A percentile compares a stretch with the other conserved stretches of the same genome.
Evolutionary conservation across 2,329 filamentous ascomycete genomes (phyloP).

Genomic region (Aspergillus vadensis): DNA sequence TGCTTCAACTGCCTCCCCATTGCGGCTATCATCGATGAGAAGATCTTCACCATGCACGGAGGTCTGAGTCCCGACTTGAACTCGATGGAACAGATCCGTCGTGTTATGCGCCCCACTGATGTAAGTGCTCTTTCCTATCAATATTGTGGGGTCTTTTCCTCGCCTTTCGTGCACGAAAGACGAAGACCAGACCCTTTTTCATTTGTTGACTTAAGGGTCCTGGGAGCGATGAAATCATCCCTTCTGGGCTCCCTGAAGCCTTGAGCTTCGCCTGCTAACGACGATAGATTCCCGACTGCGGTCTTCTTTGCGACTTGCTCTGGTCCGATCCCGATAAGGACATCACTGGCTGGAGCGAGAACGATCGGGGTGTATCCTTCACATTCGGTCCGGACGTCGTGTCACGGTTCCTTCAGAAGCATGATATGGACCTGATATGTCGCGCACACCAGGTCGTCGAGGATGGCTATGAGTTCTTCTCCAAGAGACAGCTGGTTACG

Average conservation of each 20-base stretch:
- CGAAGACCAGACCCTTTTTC: neutral
- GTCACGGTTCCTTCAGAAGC: slow-evolving; percentile 95
- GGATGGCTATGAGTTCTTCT: slow-evolving; percentile 99
- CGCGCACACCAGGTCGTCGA: slow-evolving; percentile 98
- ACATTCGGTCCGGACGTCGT: slow-evolving; percentile 98
- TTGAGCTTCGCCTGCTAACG: slow-evolving; percentile 44
- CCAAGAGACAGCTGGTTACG: slow-evolving; percentile 94
- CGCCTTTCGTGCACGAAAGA: neutral
- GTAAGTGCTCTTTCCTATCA: slow-evolving; percentile 60
- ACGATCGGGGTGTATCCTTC: slow-evolving; percentile 97
- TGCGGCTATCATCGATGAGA: slow-evolving; percentile 98
- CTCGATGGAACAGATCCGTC: slow-evolving; percentile 99
- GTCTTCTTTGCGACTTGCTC: slow-evolving; percentile 92
- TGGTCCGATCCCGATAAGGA: slow-evolving; percentile 99
- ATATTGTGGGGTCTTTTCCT: neutral
- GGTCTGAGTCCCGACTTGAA: slow-evolving; percentile 95
- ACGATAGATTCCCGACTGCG: slow-evolving; percentile 89
- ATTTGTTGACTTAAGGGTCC: neutral
- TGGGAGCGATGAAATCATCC: slow-evolving; percentile 15
- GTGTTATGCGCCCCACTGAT: slow-evolving; percentile 98
- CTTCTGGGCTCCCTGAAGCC: slow-evolving; percentile 32
- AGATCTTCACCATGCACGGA: slow-evolving; percentile 99
- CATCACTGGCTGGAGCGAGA: slow-evolving; percentile 98
- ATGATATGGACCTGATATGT: slow-evolving; percentile 99
- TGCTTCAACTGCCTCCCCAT: slow-evolving; percentile 99